A percentile compares a stretch with the other conserved stretches of the same genome.
Evolutionary conservation across 164 flowering plant species (phyloP).

Genomic region (Annona squamosa): DNA sequence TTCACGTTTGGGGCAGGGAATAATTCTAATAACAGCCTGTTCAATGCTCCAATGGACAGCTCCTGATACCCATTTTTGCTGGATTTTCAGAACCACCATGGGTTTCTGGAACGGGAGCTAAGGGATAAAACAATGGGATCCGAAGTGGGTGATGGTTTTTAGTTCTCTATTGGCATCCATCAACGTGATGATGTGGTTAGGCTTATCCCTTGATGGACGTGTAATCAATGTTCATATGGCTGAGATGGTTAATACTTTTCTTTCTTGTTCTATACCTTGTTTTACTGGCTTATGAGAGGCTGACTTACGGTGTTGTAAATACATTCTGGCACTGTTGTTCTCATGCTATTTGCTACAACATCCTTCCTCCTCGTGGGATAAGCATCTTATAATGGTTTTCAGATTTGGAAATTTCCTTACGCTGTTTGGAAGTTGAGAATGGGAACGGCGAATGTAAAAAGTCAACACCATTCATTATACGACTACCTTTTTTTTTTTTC

Average conservation of each 20-base stretch:
- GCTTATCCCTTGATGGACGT: background rate
- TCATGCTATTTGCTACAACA: background rate
- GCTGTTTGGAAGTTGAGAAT: background rate
- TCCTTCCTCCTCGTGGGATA: background rate
- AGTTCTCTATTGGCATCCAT: background rate
- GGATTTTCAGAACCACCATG: background rate
- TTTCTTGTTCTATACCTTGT: background rate
- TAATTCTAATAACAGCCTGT: conserved; percentile 13
- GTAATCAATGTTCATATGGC: conserved; percentile 3
- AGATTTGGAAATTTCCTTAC: background rate
- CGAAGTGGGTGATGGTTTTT: background rate
- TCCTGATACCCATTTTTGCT: conserved; percentile 15
- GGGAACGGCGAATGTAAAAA: background rate
- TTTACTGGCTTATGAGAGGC: background rate
- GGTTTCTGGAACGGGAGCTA: background rate
- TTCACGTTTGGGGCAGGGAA: conserved; percentile 67
- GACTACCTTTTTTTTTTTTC: background rate
- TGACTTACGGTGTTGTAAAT: background rate
- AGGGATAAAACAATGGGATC: background rate
- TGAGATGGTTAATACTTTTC: background rate
- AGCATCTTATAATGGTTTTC: no score
- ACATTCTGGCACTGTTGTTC: background rate
- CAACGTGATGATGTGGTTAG: background rate
- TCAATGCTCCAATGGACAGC: conserved; percentile 33
- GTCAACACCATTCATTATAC: background rate